Evolutionary conservation across 495 filamentous ascomycete species (phyloP).

Genomic region (Neurospora sp.): DNA sequence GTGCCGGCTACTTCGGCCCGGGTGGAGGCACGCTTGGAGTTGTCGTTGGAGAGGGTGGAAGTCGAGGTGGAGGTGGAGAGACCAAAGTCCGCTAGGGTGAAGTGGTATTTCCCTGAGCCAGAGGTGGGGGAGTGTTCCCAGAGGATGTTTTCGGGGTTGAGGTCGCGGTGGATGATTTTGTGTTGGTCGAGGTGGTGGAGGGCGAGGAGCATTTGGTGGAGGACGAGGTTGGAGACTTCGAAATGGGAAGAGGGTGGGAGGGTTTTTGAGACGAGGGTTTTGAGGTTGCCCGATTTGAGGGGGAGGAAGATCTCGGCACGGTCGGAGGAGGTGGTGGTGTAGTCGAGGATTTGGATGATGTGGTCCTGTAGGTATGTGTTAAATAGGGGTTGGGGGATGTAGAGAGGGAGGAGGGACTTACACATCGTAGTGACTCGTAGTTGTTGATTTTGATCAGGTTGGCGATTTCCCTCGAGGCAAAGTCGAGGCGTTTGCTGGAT

Average conservation of each 20-base stretch:
- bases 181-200: slow-evolving; percentile 27
- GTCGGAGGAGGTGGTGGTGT: slow-evolving; percentile 9
- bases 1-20: slow-evolving; percentile 13
- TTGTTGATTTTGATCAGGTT: slow-evolving; percentile 19
- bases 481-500: slow-evolving; percentile 16
- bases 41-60: slow-evolving; percentile 4
- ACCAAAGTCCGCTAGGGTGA: slow-evolving; percentile 29
- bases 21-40: not conserved
- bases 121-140: slow-evolving; percentile 12
- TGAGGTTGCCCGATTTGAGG: slow-evolving; percentile 19
- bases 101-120: too few species aligned
- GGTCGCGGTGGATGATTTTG: slow-evolving; percentile 65
- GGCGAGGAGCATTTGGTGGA: slow-evolving; percentile 26
- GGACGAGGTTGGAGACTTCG: slow-evolving; percentile 9
- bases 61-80: slow-evolving; percentile 17
- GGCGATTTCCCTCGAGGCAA: slow-evolving; percentile 21
- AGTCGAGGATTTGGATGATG: slow-evolving; percentile 20
- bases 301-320: slow-evolving; percentile 30
- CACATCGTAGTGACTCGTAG: slow-evolving; percentile 15
- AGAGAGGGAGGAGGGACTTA: slow-evolving; percentile 2
- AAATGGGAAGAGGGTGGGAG: not conserved
- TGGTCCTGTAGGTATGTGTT: slow-evolving; percentile 13
- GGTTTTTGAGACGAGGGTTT: slow-evolving; percentile 5
- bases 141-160: slow-evolving; percentile 76
- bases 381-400: not conserved